Evolutionary conservation across 495 filamentous ascomycete genomes (phyloP), one percentile per base, ranked within the genome.

Genomic region (Tetracladium setigerum): DNA sequence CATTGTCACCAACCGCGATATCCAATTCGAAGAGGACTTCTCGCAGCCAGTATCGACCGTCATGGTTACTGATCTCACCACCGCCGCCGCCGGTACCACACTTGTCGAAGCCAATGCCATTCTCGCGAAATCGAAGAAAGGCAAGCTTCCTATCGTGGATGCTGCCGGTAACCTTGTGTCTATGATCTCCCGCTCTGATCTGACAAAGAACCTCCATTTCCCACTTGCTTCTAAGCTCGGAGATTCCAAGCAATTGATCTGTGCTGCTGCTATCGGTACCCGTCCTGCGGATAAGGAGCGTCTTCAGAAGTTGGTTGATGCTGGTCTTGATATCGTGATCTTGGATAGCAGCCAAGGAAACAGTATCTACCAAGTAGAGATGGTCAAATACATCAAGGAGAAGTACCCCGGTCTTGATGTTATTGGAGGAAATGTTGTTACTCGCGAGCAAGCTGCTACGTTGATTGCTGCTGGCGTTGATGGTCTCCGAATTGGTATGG

Each of bases 181-280:
- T 27, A 83, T 99, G 63, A 87, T 99, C 56, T 95, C 90, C 19
- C 87, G 92, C 60, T 94, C 89, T 47, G 92, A 99, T 69, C 72
- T 99, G 65, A 96, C 90, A 75, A 99, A 99, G 78, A 99, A 99
- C 68, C 78, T 96, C 11, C 83, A 97, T 71, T 99, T 90, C 68
- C 92, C 92, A 34, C 75, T 95, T 46, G 92, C 92, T 38, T 97
- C 94, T 17, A 99, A 99, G 74, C 82, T 95, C 16, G 87, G 91
- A 41, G 81, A 94, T 58, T 96, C 91, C 48, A 99, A 99, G 72
- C 94, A 99, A 72, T 82, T 97, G 30, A 89, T 99, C 48, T 87
- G 86, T 58, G 90, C 90, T 49, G 92, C 92, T 44, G 85, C 94
- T 37, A 94, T 99, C 57, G 92, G 92, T 47, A 99, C 92, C 16